Evolutionary conservation across 225 moss, liverwort and hornwort species (phyloP).

Genomic region (Pseudoscleropodium purum): DNA sequence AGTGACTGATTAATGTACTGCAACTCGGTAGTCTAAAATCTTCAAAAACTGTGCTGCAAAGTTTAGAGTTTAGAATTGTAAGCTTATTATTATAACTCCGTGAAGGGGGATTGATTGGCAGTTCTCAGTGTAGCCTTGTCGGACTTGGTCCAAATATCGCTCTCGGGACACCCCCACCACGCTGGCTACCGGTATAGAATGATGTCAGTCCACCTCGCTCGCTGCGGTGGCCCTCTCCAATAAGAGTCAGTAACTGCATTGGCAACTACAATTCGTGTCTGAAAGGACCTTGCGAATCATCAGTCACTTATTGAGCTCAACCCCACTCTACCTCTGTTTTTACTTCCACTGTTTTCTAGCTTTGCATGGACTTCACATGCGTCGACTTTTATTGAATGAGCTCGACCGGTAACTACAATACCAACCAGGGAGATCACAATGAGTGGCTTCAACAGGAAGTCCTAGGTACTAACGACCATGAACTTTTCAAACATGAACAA

Average conservation of each 20-base stretch:
- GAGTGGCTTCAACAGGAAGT: not conserved
- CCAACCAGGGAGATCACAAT: not conserved
- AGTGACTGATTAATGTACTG: not conserved
- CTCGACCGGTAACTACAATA: not conserved
- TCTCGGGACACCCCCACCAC: not conserved
- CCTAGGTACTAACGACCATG: not conserved
- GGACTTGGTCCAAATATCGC: not conserved
- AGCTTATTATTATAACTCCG: not conserved
- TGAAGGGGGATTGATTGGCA: no score
- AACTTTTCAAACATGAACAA: not conserved
- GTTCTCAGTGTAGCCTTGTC: not conserved
- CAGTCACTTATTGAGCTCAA: constrained; percentile 15
- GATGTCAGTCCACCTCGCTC: not conserved
- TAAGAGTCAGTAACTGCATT: not conserved
- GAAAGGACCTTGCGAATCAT: not conserved
- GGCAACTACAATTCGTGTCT: not conserved
- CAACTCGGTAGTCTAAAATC: not conserved
- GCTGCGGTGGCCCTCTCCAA: not conserved
- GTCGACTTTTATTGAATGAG: not conserved
- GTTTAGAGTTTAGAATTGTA: not conserved
- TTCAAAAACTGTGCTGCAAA: not conserved
- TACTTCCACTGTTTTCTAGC: not conserved
- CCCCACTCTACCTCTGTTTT: not conserved
- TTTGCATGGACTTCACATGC: not conserved
- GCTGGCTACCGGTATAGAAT: not conserved